Percentiles rank a stretch among this genome's conserved stretches.
phyloP scores from a whole-genome alignment of 495 filamentous ascomycete species.

The Penicillium antarcticum region DNA sequence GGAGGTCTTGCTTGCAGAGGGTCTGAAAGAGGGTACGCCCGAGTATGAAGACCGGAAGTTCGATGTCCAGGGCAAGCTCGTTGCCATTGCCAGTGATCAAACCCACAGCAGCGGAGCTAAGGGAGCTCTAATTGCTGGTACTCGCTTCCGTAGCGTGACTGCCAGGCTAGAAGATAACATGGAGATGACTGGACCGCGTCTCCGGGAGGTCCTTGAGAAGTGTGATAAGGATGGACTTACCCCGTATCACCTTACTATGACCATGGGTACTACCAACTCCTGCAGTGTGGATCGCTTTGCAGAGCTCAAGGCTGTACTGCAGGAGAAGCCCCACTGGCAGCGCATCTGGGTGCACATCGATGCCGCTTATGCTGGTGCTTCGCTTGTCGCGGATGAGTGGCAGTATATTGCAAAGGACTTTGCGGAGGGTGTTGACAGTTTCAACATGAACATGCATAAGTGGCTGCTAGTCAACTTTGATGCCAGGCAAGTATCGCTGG shows the following conservation, averaged over 20 bases:
- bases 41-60: constrained; percentile 58
- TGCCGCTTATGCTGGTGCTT: constrained; percentile 88
- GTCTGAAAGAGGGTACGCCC: constrained; percentile 43
- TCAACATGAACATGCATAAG: constrained; percentile 97
- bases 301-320: constrained; percentile 62
- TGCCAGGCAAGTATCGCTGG: constrained; percentile 48
- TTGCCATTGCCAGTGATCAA: constrained; percentile 76
- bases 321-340: constrained; percentile 54
- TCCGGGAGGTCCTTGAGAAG: constrained; percentile 60
- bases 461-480: constrained; percentile 97
- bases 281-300: constrained; percentile 82
- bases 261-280: constrained; percentile 81
- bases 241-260: constrained; percentile 85
- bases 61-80: constrained; percentile 63
- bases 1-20: constrained; percentile 48
- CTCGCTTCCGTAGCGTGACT: constrained; percentile 66
- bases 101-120: constrained; percentile 85
- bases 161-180: constrained; percentile 60
- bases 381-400: constrained; percentile 77
- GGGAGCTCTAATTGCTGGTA: constrained; percentile 81
- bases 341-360: constrained; percentile 94
- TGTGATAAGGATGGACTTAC: constrained; percentile 62
- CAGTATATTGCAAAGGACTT: constrained; percentile 65
- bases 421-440: constrained; percentile 69
- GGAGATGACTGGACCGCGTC: constrained; percentile 62